These are phyloP conservation scores for Trypanosoma congolense DNA, from an alignment of 208 protist genomes.

Conservation along the genomic window DNA sequence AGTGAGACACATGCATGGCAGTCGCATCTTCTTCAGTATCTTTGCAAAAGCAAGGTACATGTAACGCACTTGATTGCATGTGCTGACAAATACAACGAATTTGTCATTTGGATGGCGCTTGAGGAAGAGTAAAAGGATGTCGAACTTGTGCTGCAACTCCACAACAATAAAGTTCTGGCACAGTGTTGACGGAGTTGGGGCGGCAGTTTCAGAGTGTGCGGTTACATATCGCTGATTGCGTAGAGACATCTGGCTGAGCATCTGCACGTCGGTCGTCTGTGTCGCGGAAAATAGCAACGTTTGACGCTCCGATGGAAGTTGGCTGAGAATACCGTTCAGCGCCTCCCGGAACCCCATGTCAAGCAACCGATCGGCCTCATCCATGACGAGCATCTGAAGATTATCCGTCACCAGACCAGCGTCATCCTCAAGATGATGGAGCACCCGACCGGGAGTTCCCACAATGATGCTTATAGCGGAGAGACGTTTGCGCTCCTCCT, in stretches of 20 bases:
- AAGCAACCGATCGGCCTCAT: slow-evolving; percentile 98
- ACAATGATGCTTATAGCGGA: slow-evolving; percentile 97
- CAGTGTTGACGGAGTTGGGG: slow-evolving; percentile 87
- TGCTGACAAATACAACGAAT: slow-evolving; percentile 97
- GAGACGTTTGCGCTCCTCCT: slow-evolving; percentile 92
- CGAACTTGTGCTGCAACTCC: slow-evolving; percentile 93
- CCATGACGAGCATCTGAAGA: slow-evolving; percentile 96
- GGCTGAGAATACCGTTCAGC: slow-evolving; percentile 92
- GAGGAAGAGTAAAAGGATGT: slow-evolving; percentile 97
- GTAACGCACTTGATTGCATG: slow-evolving; percentile 96
- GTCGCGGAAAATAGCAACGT: slow-evolving; percentile 99
- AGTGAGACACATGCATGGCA: slow-evolving; percentile 89
- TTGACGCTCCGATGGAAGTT: slow-evolving; percentile 89
- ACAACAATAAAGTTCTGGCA: slow-evolving; percentile 93
- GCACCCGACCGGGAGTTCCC: slow-evolving; percentile 96
- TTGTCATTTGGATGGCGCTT: slow-evolving; percentile 94
- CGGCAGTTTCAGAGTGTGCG: slow-evolving; percentile 80
- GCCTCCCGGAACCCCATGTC: slow-evolving; percentile 97
- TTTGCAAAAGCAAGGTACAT: slow-evolving; percentile 89
- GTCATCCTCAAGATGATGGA: slow-evolving; percentile 98
- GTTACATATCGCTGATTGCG: slow-evolving; percentile 94
- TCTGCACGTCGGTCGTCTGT: slow-evolving; percentile 94
- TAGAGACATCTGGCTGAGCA: slow-evolving; percentile 89
- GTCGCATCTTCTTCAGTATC: slow-evolving; percentile 89
- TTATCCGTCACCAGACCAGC: slow-evolving; percentile 87